Percentiles rank a stretch among this genome's conserved stretches.
Evolutionary conservation across 1,284 basidiomycete genomes (phyloP).

Genomic region (Moesziomyces aphidis): DNA sequence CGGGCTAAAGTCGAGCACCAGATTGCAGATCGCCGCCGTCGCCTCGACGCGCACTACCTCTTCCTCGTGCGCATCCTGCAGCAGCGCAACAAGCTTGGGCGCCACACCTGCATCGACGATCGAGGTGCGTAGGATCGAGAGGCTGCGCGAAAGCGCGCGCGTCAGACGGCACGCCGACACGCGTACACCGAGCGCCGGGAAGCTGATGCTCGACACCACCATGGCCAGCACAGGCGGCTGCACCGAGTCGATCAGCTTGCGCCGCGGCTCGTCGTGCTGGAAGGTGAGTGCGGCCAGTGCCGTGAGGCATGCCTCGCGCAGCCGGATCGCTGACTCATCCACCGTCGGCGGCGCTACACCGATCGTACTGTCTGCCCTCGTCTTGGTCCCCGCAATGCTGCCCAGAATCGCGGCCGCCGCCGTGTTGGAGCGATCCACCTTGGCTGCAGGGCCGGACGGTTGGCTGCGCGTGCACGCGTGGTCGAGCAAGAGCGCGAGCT

Average conservation of each 20-base stretch:
- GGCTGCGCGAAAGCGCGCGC: slow-evolving; percentile 56
- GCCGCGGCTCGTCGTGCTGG: slow-evolving; percentile 56
- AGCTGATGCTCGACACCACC: slow-evolving; percentile 48
- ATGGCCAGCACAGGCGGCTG: slow-evolving; percentile 51
- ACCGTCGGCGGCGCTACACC: slow-evolving; percentile 32
- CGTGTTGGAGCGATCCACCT: slow-evolving; percentile 7
- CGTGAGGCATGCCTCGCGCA: slow-evolving; percentile 55
- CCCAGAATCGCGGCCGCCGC: slow-evolving; percentile 12
- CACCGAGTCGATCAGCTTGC: slow-evolving; percentile 50
- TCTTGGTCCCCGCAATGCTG: slow-evolving; percentile 16
- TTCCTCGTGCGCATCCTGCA: slow-evolving; percentile 47
- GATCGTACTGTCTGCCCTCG: slow-evolving; percentile 17
- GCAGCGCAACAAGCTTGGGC: slow-evolving; percentile 47
- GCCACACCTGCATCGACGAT: slow-evolving; percentile 63
- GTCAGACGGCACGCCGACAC: slow-evolving; percentile 58
- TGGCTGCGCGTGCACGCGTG: slow-evolving; percentile 32
- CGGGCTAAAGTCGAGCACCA: slow-evolving; percentile 62
- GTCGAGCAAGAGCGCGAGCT: slow-evolving; percentile 42
- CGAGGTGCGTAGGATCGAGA: slow-evolving; percentile 58
- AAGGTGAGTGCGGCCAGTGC: slow-evolving; percentile 56
- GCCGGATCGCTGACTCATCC: slow-evolving; percentile 51
- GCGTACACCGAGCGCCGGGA: slow-evolving; percentile 55
- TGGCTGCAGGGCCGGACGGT: slow-evolving; percentile 7
- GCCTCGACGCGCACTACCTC: slow-evolving; percentile 56
- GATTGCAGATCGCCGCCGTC: slow-evolving; percentile 59